Base-by-base conservation (phyloP, 345 rosid species). In the Hibiscus tridactylites region DNA sequence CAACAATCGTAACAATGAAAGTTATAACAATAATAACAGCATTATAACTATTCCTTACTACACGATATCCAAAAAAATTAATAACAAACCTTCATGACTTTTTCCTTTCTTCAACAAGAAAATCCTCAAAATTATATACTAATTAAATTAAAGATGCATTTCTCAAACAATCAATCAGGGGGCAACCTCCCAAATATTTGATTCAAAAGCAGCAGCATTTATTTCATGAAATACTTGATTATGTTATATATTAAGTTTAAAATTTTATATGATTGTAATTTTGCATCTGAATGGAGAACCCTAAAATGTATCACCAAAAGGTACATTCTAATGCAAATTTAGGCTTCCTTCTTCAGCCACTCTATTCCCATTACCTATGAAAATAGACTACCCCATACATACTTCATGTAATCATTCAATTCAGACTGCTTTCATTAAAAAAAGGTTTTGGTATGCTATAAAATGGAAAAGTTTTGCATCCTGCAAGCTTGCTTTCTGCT, bases 401-500 rank as follows among this genome's bases (percentile, higher is more conserved):
- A 31, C 47, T 50, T 60, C 64, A 63, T 72, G 72, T 37, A 49
- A 70, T 71, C 57, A 53, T 74, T 75, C 49, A 76, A 46, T 47
- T 56, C 13, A 59, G 10, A 47, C 5, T 47, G 15, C 52, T 54
- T 56, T 64, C 50, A 74, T 75, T 70, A 75, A 68, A 71, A 71
- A 71, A 69, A 33, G 54, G 68, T 68, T 75, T 52, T 67, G 72
- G 63, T 44, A 62, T 70, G 73, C 61, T 81, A 80, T 56, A 71
- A 28, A 47, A 73, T 65, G 65, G 75, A 52, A 58, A 66, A 50
- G 26, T 71, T 81, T 83, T 71, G 73, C 74, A 73, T 76, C 81
- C 80, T 68, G 72, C 65, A 79, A 44, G 69, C 73, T 79, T 74
- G 81, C 86, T 77, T 81, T 83, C 83, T 72, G 76, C 81, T 81